Percentiles rank a stretch among this genome's conserved stretches.
Conservation (phyloP, 352 stramenopile genomes). For the Phytopythium mirpurense region DNA sequence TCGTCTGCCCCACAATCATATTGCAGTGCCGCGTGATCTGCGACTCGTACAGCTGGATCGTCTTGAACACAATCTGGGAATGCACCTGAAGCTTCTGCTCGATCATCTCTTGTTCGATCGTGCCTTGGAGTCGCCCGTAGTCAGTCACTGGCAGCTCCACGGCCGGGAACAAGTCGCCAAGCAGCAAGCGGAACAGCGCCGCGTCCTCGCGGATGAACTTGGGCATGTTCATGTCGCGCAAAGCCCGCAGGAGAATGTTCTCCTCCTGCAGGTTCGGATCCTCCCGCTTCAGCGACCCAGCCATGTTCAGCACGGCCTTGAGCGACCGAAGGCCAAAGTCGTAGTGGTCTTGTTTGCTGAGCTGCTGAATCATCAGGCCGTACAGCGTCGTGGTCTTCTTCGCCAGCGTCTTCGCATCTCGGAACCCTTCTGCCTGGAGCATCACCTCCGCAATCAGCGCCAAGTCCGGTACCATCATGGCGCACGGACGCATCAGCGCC, state of each 20-base stretch:
- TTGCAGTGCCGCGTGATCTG: slow-evolving; percentile 94
- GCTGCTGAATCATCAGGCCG: slow-evolving; percentile 81
- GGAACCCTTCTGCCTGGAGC: slow-evolving; percentile 83
- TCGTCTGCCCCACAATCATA: slow-evolving; percentile 92
- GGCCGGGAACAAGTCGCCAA: slow-evolving; percentile 87
- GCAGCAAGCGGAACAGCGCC: slow-evolving; percentile 87
- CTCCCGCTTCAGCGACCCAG: slow-evolving; percentile 89
- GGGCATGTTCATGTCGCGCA: slow-evolving; percentile 94
- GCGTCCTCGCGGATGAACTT: slow-evolving; percentile 94
- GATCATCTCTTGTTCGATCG: slow-evolving; percentile 82
- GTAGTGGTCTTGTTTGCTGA: slow-evolving; percentile 88
- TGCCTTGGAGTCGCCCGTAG: slow-evolving; percentile 88
- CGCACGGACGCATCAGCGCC: slow-evolving; percentile 78
- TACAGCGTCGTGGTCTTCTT: slow-evolving; percentile 88
- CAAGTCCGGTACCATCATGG: slow-evolving; percentile 88
- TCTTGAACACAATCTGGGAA: slow-evolving; percentile 90
- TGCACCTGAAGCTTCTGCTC: slow-evolving; percentile 88
- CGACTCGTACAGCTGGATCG: slow-evolving; percentile 94
- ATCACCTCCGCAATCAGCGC: slow-evolving; percentile 85
- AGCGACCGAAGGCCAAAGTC: slow-evolving; percentile 80
- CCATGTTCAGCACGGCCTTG: slow-evolving; percentile 86
- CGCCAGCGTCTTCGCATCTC: slow-evolving; percentile 70
- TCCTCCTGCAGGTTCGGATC: slow-evolving; percentile 95
- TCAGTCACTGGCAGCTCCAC: slow-evolving; percentile 87
- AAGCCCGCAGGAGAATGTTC: slow-evolving; percentile 93